Evolutionary conservation across 1,139 yeast genomes (phyloP), one percentile per base, ranked within the genome.

Genomic region (Saccharomycopsis crataegensis): DNA sequence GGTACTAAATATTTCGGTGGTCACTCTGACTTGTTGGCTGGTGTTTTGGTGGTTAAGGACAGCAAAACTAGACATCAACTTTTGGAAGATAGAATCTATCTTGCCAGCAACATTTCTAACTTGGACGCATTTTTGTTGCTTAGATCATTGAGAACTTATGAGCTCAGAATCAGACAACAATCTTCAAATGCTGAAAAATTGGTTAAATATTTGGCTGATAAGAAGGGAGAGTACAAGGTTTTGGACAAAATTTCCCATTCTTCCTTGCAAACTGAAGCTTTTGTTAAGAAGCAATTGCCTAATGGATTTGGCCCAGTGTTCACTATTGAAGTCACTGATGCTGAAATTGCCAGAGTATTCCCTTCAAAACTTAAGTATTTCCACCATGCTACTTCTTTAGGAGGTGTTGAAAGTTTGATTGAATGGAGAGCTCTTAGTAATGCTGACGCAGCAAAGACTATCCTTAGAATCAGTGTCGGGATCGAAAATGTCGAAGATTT

Each of bases 1-100:
- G 96, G 91, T 0, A 88, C 96, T 2, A 90, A 90, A 66, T 91
- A 82, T 68, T 83, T 89, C 65, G 96, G 96, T 41, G 97, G 97
- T 22, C 96, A 90, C 67, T 86, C 96, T n/a, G 97, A 91, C 67
- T 70, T 89, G 52, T 73, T 91, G 48, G 91, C 96, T 3, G 97
- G 97, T 22, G 75, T 85, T 9, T 70, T 90, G 41, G 80, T 82
- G 11, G 82, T 86, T 11, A 81, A 83, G 65, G 79, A 80, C 58
- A 62, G 64, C 8, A 70, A 71, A 1, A 72, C 74, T 7, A 75
- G 77, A 57, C 61, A 70, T 14, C 65, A 70, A 48, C 71, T 91
- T 59, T 67, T 74, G 8, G 66, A 65, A 0, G 96, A 90, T 62
- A 75, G 98, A 62, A 67, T 79, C 12, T 75, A 73, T 54, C 69